Base-by-base conservation (phyloP, 805 yeast genomes). In the Ogataea wickerhamii region DNA sequence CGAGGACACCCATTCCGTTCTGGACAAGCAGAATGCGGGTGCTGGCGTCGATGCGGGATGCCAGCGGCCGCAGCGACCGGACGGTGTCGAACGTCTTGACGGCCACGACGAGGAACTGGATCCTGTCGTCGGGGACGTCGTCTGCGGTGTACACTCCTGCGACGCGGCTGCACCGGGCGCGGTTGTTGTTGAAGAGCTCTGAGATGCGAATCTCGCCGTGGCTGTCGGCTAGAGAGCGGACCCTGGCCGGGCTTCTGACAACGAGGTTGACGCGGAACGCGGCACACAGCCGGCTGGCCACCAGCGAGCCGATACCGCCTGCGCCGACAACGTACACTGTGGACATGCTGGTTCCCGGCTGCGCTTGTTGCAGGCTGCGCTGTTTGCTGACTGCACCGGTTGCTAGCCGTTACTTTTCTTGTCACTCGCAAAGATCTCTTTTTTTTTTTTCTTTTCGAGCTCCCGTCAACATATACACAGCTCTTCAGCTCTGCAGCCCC, bases 81-180 rank as follows among this genome's bases (percentile, higher is more conserved):
- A 69, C 62, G 0, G 95, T 83, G 52, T 83, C 86, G 44, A 82
- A 78, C 0, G 94, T 78, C 60, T 91, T 91, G 4, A 95, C 87
- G 7, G 94, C 68, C 7, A 91, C 72, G 6, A 91, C 70, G 42
- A 91, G 40, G 34, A 48, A 49, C 18, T 51, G 53, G 21, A 58
- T 56, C 7, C 20, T 27, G 1, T 45, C 36, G 16, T 50, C 58
- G 3, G 48, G 47, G 5, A 59, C 34, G 6, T 39, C 27, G 10
- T 53, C 50, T 2, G 44, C 47, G 22, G 19, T 26, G 10, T 31
- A 41, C 1, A 49, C 56, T 1, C 45, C 44, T 17, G 44, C 36
- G 10, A 58, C 48, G 14, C 40, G 35, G 35, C 45, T 48, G 2
- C 38, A 23, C 3, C 36, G 5, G 5, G 34, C 18, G 4, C 39